Conservation (phyloP, 345 rosid species). For the Eucalyptus sp. region DNA sequence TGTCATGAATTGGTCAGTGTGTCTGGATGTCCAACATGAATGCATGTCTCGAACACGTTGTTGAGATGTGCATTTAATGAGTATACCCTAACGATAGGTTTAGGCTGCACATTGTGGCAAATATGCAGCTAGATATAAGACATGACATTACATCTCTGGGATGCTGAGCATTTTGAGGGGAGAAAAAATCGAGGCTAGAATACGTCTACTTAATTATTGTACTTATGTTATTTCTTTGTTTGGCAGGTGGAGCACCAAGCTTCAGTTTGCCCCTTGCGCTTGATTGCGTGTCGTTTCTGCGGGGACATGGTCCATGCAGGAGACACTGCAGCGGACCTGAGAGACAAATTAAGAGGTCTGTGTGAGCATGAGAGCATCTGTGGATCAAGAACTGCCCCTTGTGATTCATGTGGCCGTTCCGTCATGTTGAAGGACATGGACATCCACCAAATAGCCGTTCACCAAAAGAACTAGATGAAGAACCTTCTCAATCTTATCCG, state of each 20-base stretch:
- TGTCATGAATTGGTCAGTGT: background rate
- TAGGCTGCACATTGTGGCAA: background rate
- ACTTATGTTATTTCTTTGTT: background rate
- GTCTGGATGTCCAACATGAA: background rate
- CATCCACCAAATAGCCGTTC: conserved; percentile 87
- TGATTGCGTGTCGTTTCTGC: conserved; percentile 73
- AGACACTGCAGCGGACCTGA: conserved; percentile 43
- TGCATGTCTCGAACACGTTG: background rate
- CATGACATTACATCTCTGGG: background rate
- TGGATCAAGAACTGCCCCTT: conserved; percentile 90
- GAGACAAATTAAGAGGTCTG: conserved; percentile 82
- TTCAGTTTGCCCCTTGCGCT: conserved; percentile 55
- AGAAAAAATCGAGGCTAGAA: background rate
- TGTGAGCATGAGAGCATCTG: conserved; percentile 90
- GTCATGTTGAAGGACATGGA: conserved; percentile 98
- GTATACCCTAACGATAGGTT: background rate
- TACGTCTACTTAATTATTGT: background rate
- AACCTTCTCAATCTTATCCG: background rate
- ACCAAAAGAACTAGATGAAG: conserved; percentile 43
- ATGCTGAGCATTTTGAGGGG: background rate
- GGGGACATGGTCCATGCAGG: conserved; percentile 97
- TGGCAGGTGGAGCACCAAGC: conserved; percentile 77
- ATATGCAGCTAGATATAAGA: background rate
- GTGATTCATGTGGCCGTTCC: conserved; percentile 91
- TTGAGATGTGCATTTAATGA: background rate